phyloP scores from a whole-genome alignment of 2,329 filamentous ascomycete genomes.

The Proliferodiscus dingleyae region DNA sequence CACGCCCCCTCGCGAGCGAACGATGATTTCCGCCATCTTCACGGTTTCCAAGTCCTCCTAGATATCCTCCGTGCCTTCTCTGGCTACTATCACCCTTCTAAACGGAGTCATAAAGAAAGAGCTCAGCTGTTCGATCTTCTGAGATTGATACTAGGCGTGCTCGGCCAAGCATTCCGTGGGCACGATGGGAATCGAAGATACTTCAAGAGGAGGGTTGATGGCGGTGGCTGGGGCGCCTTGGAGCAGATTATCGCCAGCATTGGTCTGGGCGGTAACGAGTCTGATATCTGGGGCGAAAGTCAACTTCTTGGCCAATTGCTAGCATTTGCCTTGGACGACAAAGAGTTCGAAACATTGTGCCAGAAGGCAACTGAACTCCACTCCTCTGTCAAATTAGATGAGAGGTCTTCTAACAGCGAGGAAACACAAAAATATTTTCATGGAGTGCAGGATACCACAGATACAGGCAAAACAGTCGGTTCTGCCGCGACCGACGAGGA shows the following conservation, averaged over 20 bases:
- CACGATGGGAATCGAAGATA: constrained; percentile 86
- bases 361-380: constrained; percentile 37
- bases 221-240: constrained; percentile 72
- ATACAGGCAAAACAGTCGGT: constrained; percentile 1
- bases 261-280: constrained; percentile 58
- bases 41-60: constrained; percentile 72
- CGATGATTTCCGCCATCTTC: constrained; percentile 77
- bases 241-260: constrained; percentile 68
- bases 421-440: constrained; percentile 7
- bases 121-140: constrained; percentile 63
- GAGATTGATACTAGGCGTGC: constrained; percentile 64
- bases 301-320: constrained; percentile 81
- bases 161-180: constrained; percentile 61
- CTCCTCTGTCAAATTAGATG: constrained; percentile 31
- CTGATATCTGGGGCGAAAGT: constrained; percentile 62
- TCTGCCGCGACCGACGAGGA: constrained; percentile 18
- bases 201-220: constrained; percentile 71
- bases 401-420: background rate
- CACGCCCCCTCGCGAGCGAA: constrained; percentile 45
- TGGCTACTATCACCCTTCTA: constrained; percentile 68
- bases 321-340: constrained; percentile 74
- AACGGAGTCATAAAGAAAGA: constrained; percentile 57
- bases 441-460: background rate
- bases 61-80: constrained; percentile 65
- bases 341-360: constrained; percentile 67